A percentile compares a stretch with the other conserved stretches of the same genome.
These are phyloP conservation scores for Botrytis fabae DNA, from an alignment of 2,329 filamentous ascomycete genomes.

Conservation along the genomic window DNA sequence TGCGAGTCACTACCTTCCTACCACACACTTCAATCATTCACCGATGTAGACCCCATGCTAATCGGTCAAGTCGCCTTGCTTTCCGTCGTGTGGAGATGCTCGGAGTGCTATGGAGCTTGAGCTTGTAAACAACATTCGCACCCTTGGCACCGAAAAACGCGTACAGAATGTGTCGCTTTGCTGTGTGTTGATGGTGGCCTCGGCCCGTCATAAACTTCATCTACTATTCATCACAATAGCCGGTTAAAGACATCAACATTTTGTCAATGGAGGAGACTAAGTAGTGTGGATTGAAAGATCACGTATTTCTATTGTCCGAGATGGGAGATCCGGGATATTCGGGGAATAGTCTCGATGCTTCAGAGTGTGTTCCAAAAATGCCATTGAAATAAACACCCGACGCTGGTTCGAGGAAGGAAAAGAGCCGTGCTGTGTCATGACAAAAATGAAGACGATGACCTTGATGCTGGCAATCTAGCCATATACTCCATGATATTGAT, in stretches of 20 bases:
- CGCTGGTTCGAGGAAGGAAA: neutral
- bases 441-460: neutral
- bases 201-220: neutral
- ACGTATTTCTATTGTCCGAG: neutral
- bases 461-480: neutral
- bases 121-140: neutral
- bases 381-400: neutral
- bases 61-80: neutral
- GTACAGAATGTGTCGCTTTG: neutral
- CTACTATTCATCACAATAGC: neutral
- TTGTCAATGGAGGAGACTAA: neutral
- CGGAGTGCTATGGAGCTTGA: slow-evolving; percentile 12
- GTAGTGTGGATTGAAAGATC: neutral
- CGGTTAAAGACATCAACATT: neutral
- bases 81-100: neutral
- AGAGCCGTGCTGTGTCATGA: neutral
- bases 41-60: neutral
- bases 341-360: neutral
- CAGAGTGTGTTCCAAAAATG: neutral
- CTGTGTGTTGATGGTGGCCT: neutral
- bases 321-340: neutral
- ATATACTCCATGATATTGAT: neutral
- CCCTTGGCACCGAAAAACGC: neutral
- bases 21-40: neutral
- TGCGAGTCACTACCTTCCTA: neutral